Evolutionary conservation across 2,329 filamentous ascomycete species (phyloP), one percentile per base, ranked within the genome.

Genomic region (Xylariaceae sp.): DNA sequence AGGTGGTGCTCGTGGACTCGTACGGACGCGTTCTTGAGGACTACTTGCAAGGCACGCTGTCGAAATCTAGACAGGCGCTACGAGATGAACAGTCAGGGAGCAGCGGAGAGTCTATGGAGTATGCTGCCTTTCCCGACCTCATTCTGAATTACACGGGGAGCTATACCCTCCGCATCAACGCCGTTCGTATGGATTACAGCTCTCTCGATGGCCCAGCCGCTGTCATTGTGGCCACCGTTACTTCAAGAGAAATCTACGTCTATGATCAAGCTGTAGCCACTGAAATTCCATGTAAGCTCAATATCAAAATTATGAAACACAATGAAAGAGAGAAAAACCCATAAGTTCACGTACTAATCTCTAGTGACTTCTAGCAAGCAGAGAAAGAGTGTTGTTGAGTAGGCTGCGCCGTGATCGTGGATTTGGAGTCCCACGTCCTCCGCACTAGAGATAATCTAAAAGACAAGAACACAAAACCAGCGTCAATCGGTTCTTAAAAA

Each of bases 51-150:
- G 65, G 65, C 40, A 64, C 60, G 7, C 16, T 65, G 2, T 46
- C 60, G 3, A 55, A 26, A 6, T 60, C 59, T 10, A 58, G 57
- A 2, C 50, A 58, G 39, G 4, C 30, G 15, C 39, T 67, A 7
- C 33, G 56, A n/a, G n/a, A n/a, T n/a, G 15, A 54, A 56, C 21
- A 24, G 50, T 39, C 55, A 10, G 57, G 59, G 13, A 46, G 56
- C 27, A 61, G 59, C 16, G 53, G 36, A 27, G 40, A 32, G 8
- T 37, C 49, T 1, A 50, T 33, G 7, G 57, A 62, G 18, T 67
- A 60, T 29, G 58, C 61, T 1, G 62, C 56, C 18, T 67, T 67
- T 24, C 57, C 64, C 5, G 58, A 67, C 26, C 59, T 67, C 1
- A 30, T 33, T 18, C 45, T 66, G 24, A 52, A 45, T 32, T 59